phyloP scores from a whole-genome alignment of 2,329 filamentous ascomycete genomes.

The Paraconiothyrium brasiliense region DNA sequence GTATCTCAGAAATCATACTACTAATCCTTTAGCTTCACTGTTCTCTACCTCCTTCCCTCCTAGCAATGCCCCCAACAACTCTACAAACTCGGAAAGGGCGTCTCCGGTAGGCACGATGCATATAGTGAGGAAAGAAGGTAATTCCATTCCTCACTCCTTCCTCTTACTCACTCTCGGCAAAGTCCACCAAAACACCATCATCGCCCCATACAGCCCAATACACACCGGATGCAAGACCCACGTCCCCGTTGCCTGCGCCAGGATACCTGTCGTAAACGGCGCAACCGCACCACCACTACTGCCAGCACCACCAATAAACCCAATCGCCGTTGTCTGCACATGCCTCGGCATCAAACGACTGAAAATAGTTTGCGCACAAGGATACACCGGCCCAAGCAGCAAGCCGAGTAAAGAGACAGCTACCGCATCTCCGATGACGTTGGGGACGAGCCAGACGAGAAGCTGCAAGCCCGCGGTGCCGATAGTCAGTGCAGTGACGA shows the following conservation, averaged over 20 bases:
- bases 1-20: neutral
- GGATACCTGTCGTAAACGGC: slow-evolving; percentile 71
- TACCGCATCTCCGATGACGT: slow-evolving; percentile 65
- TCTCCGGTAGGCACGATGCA: too few species aligned
- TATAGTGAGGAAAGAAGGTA: too few species aligned
- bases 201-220: slow-evolving; percentile 70
- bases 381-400: slow-evolving; percentile 81
- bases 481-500: slow-evolving; percentile 70
- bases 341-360: slow-evolving; percentile 66
- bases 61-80: neutral
- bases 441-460: slow-evolving; percentile 81
- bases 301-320: slow-evolving; percentile 75
- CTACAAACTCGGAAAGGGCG: neutral
- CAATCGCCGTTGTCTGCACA: slow-evolving; percentile 70
- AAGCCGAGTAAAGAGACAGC: slow-evolving; percentile 71
- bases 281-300: slow-evolving; percentile 74
- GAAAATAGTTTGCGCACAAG: slow-evolving; percentile 73
- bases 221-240: slow-evolving; percentile 73
- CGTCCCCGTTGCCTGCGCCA: slow-evolving; percentile 70
- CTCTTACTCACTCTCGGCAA: slow-evolving; percentile 68
- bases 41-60: neutral
- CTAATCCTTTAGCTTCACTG: neutral
- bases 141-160: slow-evolving; percentile 58
- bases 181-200: slow-evolving; percentile 72
- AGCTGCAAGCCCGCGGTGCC: slow-evolving; percentile 75